phyloP scores from a whole-genome alignment of 176 grass and related monocot species.

The Cenchrus americanus region DNA sequence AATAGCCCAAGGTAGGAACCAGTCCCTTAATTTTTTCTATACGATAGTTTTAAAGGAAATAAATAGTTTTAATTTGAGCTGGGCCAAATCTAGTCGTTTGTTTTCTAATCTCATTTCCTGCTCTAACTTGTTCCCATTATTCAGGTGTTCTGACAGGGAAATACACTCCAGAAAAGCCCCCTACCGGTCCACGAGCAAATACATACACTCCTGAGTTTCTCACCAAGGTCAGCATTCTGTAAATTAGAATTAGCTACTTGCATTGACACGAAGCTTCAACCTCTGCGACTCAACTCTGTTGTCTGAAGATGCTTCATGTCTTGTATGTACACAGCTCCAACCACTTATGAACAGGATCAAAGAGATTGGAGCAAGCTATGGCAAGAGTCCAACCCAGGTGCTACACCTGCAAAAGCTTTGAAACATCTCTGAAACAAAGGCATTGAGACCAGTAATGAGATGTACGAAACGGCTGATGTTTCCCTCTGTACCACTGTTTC shows the following conservation, averaged over 20 bases:
- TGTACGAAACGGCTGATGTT: background rate
- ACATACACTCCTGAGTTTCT: slow-evolving; percentile 76
- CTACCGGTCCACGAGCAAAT: slow-evolving; percentile 61
- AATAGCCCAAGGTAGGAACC: slow-evolving; percentile 64
- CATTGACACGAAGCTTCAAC: background rate
- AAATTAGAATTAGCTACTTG: background rate
- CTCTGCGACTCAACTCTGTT: background rate
- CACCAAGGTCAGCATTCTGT: slow-evolving; percentile 48
- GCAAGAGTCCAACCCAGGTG: slow-evolving; percentile 79
- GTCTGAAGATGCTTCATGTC: background rate
- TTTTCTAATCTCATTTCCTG: background rate
- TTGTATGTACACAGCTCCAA: slow-evolving; percentile 59
- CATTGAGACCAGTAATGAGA: background rate
- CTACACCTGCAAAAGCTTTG: background rate
- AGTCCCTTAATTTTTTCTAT: background rate
- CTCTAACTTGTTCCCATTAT: background rate
- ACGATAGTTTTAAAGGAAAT: no score
- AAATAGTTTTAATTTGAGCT: background rate
- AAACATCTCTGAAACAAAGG: background rate
- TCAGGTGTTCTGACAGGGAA: slow-evolving; percentile 75
- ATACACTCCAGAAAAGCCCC: slow-evolving; percentile 72
- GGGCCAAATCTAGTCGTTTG: background rate
- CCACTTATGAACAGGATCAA: slow-evolving; percentile 80
- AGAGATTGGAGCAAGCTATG: slow-evolving; percentile 82
- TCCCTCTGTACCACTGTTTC: background rate